A percentile compares a stretch with the other conserved stretches of the same genome.
These are phyloP conservation scores for Protea cynaroides DNA, from an alignment of 164 flowering plant species.

Conservation along the genomic window DNA sequence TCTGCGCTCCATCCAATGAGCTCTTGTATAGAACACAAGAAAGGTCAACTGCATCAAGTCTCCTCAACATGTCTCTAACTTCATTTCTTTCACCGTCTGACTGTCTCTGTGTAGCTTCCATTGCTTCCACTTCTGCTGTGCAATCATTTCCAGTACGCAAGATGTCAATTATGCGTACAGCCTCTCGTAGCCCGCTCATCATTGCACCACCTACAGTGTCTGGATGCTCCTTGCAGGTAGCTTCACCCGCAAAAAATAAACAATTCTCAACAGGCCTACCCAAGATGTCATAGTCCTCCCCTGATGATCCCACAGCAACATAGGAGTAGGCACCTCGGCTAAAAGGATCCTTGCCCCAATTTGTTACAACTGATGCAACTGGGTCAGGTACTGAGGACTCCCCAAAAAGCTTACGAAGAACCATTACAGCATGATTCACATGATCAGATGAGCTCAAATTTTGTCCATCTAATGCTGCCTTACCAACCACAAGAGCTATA, in stretches of 20 bases:
- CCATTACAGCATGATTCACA: constrained; percentile 73
- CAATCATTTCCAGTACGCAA: constrained; percentile 71
- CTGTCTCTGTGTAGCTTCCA: constrained; percentile 77
- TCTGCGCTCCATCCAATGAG: constrained; percentile 49
- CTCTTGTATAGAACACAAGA: constrained; percentile 54
- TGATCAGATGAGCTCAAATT: constrained; percentile 56
- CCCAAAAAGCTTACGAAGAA: constrained; percentile 91
- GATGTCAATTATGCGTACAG: constrained; percentile 88
- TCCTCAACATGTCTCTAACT: constrained; percentile 71
- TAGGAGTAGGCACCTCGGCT: constrained; percentile 96
- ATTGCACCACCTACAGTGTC: constrained; percentile 99
- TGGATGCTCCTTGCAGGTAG: constrained; percentile 99
- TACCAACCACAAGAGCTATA: constrained; percentile 91
- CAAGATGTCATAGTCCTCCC: constrained; percentile 93
- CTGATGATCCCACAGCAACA: constrained; percentile 97
- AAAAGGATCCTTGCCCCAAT: constrained; percentile 98
- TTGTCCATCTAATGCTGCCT: constrained; percentile 86
- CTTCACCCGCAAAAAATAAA: constrained; percentile 98
- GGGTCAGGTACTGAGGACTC: constrained; percentile 77
- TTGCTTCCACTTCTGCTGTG: constrained; percentile 77
- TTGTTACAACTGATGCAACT: constrained; percentile 90
- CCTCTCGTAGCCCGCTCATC: constrained; percentile 99
- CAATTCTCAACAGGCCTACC: constrained; percentile 90
- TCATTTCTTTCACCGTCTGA: constrained; percentile 73
- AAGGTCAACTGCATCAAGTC: constrained; percentile 79